Evolutionary conservation across 176 grass and related monocot genomes (phyloP), one percentile per base, ranked within the genome.

Genomic region (Thalia dealbata): DNA sequence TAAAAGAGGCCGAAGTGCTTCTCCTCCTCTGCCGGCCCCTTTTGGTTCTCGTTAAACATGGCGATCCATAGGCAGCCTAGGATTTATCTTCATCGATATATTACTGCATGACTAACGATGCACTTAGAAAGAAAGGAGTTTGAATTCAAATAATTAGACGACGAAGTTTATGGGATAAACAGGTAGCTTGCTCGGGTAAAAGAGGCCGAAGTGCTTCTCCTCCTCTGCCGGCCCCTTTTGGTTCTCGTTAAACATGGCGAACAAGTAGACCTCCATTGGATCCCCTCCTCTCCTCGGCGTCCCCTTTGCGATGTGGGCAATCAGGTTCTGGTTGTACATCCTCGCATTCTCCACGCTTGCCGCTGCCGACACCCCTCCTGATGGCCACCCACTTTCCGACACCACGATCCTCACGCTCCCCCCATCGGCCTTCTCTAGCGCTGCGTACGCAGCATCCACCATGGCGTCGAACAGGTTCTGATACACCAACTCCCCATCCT

Each of bases 301-400:
- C 30, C 61, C 61, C 8, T 6, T 2, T 6, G 26, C 61, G 26
- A 64, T 26, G 3, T 64, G 61, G 5, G 12, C 14, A 2, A 64
- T 86, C 74, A 91, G 58, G 10, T 83, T 83, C 71, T 96, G 88
- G 75, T 91, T 96, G 72, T 91, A 96, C 0, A 48, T 69, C 55
- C 27, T 52, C 7, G 92, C 92, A 73, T 91, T 96, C 10, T 19
- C 63, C 12, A 14, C 14, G 0, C 76, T 81, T 2, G 91, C 81
- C 6, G 54, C 79, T 3, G 26, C 79, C 6, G 26, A 73, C 10
- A 84, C 86, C 16, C 80, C 79, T 18, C 61, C 82, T 9, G 89
- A 89, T 27, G 92, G 92, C 92, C 91, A 96, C 26, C 86, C 92
- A 29, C 79, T 89, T 86, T 89, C 86, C 0, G 92, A 91, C 72